Evolutionary conservation across 208 protist genomes (phyloP), one percentile per base, ranked within the genome.

Genomic region (Borovskyia barvae): DNA sequence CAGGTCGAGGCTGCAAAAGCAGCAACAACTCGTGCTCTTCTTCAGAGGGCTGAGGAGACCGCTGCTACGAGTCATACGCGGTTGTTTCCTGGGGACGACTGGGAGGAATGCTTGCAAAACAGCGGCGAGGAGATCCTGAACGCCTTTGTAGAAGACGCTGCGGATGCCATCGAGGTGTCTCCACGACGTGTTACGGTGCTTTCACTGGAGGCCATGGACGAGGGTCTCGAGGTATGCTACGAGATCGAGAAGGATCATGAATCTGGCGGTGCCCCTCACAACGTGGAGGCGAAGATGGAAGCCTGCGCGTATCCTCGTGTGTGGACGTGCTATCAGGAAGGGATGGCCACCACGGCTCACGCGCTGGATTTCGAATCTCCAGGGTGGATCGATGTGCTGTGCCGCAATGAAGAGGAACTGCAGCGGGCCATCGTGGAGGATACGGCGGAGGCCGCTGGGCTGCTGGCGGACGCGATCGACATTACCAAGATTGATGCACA

Each of bases 351-450:
- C n/a, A 71, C 64, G 33, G 53, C 58, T 14, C 72, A 79, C 69
- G 39, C 63, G 30, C 37, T 83, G 30, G 50, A 57, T 56, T 86
- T 81, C 50, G 75, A 82, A 48, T 37, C 57, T 1, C 59, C 54
- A 24, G 52, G 55, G 47, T 79, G 66, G 67, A 77, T 72, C 61
- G 79, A 73, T 52, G 60, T 84, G 48, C 47, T 85, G 48, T 64
- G 70, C 55, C 55, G 58, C 56, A 36, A 54, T 51, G 58, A 52
- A 29, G 58, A 62, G 47, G 73, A 82, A 40, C 61, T 85, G 37
- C 57, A 57, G 35, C 63, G 63, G 29, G 82, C 75, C 35, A 46
- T 85, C 29, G 53, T 65, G 8, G 61, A 71, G 24, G 81, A 80
- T 47, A 56, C 71, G 12, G 74, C 62, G 15, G 61, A 66, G 25